phyloP scores from a whole-genome alignment of 1,284 basidiomycete species.

The Rhizoctonia solani region DNA sequence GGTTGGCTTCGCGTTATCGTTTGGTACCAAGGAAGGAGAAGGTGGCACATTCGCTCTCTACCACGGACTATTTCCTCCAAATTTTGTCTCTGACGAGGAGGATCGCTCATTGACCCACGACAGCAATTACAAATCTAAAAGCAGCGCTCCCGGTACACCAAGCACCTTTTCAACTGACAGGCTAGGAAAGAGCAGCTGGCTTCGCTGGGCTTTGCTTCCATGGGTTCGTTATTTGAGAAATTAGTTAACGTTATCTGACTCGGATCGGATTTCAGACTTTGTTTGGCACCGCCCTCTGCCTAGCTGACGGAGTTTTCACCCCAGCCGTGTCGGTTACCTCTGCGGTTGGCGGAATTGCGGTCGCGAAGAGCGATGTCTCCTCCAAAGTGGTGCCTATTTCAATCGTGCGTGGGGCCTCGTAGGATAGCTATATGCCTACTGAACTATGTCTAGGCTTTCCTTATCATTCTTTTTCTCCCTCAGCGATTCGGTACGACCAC shows the following conservation, averaged over 20 bases:
- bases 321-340: conserved; percentile 70
- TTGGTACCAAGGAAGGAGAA: conserved; percentile 66
- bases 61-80: conserved; percentile 61
- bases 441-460: conserved; percentile 51
- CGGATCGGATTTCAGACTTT: conserved; percentile 39
- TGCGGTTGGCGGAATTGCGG: conserved; percentile 66
- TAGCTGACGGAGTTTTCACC: conserved; percentile 46
- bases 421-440: background rate
- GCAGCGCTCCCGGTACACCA: background rate
- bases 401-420: conserved; percentile 49
- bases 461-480: conserved; percentile 60
- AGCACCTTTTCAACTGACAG: background rate
- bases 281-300: conserved; percentile 48
- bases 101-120: conserved; percentile 60
- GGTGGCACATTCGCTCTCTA: conserved; percentile 68
- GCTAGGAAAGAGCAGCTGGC: conserved; percentile 38
- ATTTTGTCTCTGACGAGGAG: conserved; percentile 51
- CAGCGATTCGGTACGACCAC: conserved; percentile 63
- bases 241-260: conserved; percentile 4
- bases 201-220: conserved; percentile 55
- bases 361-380: conserved; percentile 57
- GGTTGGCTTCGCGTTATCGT: conserved; percentile 60
- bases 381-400: conserved; percentile 60
- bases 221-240: conserved; percentile 50
- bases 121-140: conserved; percentile 40